Base-by-base conservation (phyloP, 805 yeast species). In the Lipomyces japonicus region DNA sequence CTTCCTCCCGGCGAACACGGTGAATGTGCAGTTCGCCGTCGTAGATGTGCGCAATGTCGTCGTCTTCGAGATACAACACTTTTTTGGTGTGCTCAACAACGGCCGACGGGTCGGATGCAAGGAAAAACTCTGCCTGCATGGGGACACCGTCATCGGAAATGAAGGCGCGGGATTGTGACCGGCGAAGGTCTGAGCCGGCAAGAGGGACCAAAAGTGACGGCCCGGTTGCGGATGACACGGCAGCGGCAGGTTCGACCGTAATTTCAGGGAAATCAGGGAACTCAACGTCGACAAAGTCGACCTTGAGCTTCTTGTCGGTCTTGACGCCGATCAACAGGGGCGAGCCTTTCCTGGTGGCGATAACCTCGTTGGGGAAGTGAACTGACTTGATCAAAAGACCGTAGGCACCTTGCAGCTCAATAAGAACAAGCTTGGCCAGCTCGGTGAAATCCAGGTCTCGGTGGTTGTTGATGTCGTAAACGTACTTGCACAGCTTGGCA, bases 11-110 rank as follows among this genome's bases (percentile, higher is more conserved):
- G 66, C 87, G 81, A 48, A 95, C 95, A 71, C 99, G 85, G 74
- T 93, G 99, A 58, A 93, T 93, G 71, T 93, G 99, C 68, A 93
- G 78, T 74, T 93, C 97, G 69, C 99, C 99, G 66, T 89, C 95
- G 69, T 85, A 89, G 60, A 93, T 89, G 70, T 93, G 99, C 35
- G 97, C 99, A 69, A 93, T 89, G 72, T 93, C 99, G 67, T 93
- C 97, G 71, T 93, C 99, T 73, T 93, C 97, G 65, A 93, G 77
- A 72, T 86, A 91, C 63, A 93, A 76, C 26, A 93, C 98, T 73
- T 93, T 93, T 73, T 90, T 93, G 63, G 99, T 93, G 74, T 93
- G 96, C 71, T 90, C 91, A 50, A 93, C 78, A 42, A 93, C 96
- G 21, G 98, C 90, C 14, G 97, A 86, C 32, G 98, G 96, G 73